These are phyloP conservation scores for Lipomyces chichibuensis DNA, from an alignment of 805 yeast species.

Conservation along the genomic window DNA sequence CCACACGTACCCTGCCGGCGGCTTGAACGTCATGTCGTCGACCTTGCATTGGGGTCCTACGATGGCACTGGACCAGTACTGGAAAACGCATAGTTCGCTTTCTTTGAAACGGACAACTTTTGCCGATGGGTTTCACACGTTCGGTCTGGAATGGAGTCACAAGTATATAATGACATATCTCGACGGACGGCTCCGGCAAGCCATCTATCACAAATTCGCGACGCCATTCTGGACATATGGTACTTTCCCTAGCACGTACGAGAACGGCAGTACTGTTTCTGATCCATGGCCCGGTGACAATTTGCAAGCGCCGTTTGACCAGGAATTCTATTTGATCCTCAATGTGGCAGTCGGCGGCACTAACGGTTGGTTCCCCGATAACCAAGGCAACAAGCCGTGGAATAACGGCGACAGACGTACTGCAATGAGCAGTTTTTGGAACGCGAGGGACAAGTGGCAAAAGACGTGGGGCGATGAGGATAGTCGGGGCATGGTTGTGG, in stretches of 20 bases:
- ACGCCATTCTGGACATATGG: constrained; percentile 25
- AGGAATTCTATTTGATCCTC: constrained; percentile 28
- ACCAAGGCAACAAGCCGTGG: constrained; percentile 31
- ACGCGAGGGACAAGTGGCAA: constrained; percentile 17
- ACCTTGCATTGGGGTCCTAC: constrained; percentile 34
- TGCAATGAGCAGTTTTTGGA: constrained; percentile 29
- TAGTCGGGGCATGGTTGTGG: constrained; percentile 26
- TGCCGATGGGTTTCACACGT: constrained; percentile 25
- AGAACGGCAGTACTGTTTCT: constrained; percentile 20
- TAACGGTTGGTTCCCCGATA: constrained; percentile 29
- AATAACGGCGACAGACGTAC: constrained; percentile 23
- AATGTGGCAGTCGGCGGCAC: constrained; percentile 35
- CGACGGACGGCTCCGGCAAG: constrained; percentile 33
- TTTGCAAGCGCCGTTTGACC: constrained; percentile 30
- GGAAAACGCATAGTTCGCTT: constrained; percentile 6
- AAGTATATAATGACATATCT: constrained; percentile 30
- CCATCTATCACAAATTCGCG: constrained; percentile 21
- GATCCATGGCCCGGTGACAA: constrained; percentile 29
- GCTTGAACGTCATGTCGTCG: constrained; percentile 26
- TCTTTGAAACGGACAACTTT: constrained; percentile 20
- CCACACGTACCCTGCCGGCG: constrained; percentile 26
- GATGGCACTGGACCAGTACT: constrained; percentile 17
- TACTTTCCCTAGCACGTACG: constrained; percentile 19
- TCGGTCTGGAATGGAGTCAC: constrained; percentile 30
- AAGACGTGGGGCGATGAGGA: constrained; percentile 26